phyloP scores from a whole-genome alignment of 129 eudicot species.

The Heracleum sosnowskyi region DNA sequence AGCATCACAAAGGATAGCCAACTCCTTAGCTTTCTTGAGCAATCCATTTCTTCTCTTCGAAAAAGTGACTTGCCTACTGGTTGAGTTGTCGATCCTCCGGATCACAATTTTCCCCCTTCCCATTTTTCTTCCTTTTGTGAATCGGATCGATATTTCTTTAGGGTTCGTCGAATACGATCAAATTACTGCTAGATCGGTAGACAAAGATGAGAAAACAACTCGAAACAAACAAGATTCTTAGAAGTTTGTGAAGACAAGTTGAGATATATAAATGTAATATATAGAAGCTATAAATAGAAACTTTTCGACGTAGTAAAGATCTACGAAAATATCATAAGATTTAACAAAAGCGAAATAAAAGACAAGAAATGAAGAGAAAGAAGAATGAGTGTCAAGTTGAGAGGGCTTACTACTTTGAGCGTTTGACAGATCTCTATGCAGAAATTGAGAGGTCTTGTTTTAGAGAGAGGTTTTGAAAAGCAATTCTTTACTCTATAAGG shows the following conservation, averaged over 20 bases:
- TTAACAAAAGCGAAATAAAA: neutral
- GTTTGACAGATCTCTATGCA: slow-evolving; percentile 8
- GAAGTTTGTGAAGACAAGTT: neutral
- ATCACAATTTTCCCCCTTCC: slow-evolving; percentile 63
- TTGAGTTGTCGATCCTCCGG: slow-evolving; percentile 48
- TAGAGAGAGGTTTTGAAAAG: neutral
- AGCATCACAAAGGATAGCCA: slow-evolving; percentile 74
- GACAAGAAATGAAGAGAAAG: slow-evolving; percentile 8
- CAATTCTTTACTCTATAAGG: slow-evolving; percentile 13
- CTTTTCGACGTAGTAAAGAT: slow-evolving; percentile 4
- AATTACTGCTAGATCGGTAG: neutral
- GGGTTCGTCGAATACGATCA: neutral
- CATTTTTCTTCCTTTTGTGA: slow-evolving; percentile 12
- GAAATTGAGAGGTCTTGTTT: slow-evolving; percentile 10
- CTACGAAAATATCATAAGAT: neutral
- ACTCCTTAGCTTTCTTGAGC: slow-evolving; percentile 81
- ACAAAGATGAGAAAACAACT: neutral
- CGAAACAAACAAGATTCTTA: neutral
- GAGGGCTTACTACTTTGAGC: slow-evolving; percentile 20
- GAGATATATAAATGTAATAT: neutral
- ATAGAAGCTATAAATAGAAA: slow-evolving; percentile 12
- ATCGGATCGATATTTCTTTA: neutral
- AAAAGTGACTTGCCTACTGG: slow-evolving; percentile 81
- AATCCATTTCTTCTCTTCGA: slow-evolving; percentile 81
- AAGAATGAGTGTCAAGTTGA: neutral